Evolutionary conservation across 257 asterid species (phyloP).

Genomic region (Buddleja alternifolia): DNA sequence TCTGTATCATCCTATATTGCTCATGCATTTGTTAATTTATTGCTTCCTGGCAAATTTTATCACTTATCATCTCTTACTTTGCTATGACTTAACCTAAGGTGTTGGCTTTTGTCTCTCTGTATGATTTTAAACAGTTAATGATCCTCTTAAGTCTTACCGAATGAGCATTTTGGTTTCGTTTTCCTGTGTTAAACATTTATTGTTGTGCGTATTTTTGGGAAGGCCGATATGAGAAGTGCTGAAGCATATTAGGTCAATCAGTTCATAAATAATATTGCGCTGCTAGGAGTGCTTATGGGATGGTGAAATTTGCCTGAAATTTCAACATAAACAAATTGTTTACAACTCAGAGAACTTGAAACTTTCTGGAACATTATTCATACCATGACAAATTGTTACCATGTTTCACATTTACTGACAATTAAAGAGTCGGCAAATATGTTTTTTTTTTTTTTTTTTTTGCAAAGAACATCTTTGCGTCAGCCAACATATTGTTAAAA

Average conservation of each 20-base stretch:
- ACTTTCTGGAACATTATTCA: background rate
- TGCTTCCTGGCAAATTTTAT: slow-evolving; percentile 6
- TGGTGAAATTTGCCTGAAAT: too few species aligned
- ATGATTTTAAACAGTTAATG: background rate
- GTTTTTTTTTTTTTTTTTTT: background rate
- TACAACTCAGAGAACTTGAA: background rate
- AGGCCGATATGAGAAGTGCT: background rate
- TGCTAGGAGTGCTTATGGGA: background rate
- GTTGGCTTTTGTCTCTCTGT: slow-evolving; percentile 4
- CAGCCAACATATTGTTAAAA: background rate
- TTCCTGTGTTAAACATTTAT: background rate
- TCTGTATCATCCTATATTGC: slow-evolving; percentile 7
- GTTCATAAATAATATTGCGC: too few species aligned
- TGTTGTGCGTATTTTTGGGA: slow-evolving; percentile 4
- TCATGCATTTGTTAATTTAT: background rate
- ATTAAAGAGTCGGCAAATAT: background rate
- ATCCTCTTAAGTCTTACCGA: background rate
- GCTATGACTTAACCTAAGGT: background rate
- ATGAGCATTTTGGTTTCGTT: background rate
- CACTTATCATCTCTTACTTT: background rate
- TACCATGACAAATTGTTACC: background rate
- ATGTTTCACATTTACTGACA: background rate
- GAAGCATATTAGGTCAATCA: background rate
- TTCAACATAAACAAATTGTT: background rate
- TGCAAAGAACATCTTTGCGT: background rate